Base-by-base conservation (phyloP, 2,329 filamentous ascomycete genomes). In the Ceratocystis ficicola region DNA sequence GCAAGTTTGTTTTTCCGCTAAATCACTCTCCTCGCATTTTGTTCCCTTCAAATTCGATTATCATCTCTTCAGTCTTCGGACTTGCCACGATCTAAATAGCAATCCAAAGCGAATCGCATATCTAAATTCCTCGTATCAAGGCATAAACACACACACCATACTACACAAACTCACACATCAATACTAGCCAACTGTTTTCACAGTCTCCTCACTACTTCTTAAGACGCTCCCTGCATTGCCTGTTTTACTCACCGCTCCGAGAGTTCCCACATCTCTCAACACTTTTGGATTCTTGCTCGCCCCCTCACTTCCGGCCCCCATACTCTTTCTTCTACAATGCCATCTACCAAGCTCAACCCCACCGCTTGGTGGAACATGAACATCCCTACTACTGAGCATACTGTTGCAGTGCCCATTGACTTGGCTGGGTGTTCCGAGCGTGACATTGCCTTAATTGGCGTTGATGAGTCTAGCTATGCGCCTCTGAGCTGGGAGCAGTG, bases 331-430 rank as follows among this genome's bases (percentile, higher is more conserved):
- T n/a, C 28, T 20, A 46, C 22, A n/a, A 63, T 63, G 61, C 17
- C 15, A 10, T 15, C 44, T 32, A 25, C 57, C 28, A 50, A 20
- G 17, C 66, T 63, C 48, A 63, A 67, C 44, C 66, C 66, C 46
- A 65, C 44, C 8, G 86, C 87, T 0, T 95, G 87, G 77, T 96
- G 91, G 91, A 87, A 93, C 69, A 81, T 88, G 75, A 96, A 96
- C 74, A 77, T 95, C 17, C 84, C 88, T 0, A 75, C 77, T 44
- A 73, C 78, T 30, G 76, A 86, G 69, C 83, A 86, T 73, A 84
- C 86, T 0, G 70, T 75, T 1, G 78, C 85, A 64, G 95, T 91
- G 72, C 92, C 92, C 0, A 79, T 81, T 5, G 94, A 84, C 72
- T 82, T 96, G 46, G 75, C 73, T 63, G 78, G 83, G 69, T 76